phyloP scores from a whole-genome alignment of 2,329 filamentous ascomycete species.

The Aspergillus candidus region DNA sequence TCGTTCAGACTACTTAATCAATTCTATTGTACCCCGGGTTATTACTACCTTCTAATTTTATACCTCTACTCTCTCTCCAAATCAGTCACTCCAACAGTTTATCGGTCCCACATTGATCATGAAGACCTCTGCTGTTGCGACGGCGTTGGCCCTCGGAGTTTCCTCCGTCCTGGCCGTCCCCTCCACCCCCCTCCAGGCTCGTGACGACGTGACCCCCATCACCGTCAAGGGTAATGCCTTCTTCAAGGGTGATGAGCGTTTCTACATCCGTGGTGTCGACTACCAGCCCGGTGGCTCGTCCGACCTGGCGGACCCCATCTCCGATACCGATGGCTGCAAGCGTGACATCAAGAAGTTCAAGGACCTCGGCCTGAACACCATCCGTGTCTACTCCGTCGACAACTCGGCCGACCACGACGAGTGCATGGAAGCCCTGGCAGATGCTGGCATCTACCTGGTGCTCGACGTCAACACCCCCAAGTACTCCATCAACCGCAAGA shows the following conservation, averaged over 20 bases:
- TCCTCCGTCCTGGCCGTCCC: constrained; percentile 42
- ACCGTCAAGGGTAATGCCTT: constrained; percentile 62
- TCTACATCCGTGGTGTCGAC: constrained; percentile 52
- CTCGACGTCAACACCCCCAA: constrained; percentile 86
- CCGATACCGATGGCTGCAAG: constrained; percentile 62
- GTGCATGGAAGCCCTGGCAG: constrained; percentile 75
- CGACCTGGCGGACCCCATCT: constrained; percentile 65
- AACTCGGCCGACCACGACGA: constrained; percentile 74
- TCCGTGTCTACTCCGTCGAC: constrained; percentile 90
- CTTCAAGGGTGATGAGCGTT: constrained; percentile 55
- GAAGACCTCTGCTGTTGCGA: constrained; percentile 48
- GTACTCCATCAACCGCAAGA: constrained; percentile 77
- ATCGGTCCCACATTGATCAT: constrained; percentile 34
- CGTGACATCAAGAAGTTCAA: constrained; percentile 78
- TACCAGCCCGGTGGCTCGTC: constrained; percentile 62
- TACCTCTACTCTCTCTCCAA: neutral
- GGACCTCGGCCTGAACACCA: constrained; percentile 79
- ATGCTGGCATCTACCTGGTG: constrained; percentile 86
- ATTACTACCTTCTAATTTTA: constrained; percentile 2
- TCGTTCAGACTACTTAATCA: constrained; percentile 11
- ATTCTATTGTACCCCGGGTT: constrained; percentile 8
- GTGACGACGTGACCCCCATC: constrained; percentile 48
- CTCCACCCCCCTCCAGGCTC: constrained; percentile 28
- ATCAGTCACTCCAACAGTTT: constrained; percentile 1
- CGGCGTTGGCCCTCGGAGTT: constrained; percentile 43